Conservation (phyloP, 2,329 filamentous ascomycete genomes). For the Fusarium gaditjirri region DNA sequence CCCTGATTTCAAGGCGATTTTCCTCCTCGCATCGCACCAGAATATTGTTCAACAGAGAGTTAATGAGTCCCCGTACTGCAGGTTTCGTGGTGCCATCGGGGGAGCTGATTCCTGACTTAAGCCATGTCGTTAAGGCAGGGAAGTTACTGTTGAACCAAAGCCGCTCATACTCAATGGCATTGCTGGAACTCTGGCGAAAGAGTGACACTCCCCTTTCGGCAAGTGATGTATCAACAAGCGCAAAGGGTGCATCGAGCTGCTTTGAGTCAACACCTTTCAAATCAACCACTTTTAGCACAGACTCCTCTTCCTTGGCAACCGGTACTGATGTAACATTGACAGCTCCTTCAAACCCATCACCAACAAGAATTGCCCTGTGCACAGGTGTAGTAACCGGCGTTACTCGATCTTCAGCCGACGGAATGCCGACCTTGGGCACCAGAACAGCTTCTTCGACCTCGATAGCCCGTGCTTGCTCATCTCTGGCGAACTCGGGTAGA, state of each 20-base stretch:
- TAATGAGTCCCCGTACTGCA: slow-evolving; percentile 72
- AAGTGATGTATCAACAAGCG: slow-evolving; percentile 70
- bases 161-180: slow-evolving; percentile 77
- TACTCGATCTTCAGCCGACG: slow-evolving; percentile 70
- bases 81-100: slow-evolving; percentile 66
- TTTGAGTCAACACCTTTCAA: slow-evolving; percentile 58
- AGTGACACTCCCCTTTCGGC: slow-evolving; percentile 71
- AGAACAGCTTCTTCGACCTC: slow-evolving; percentile 73
- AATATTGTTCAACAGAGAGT: slow-evolving; percentile 71
- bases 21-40: slow-evolving; percentile 62
- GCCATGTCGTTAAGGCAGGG: slow-evolving; percentile 72
- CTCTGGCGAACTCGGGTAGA: slow-evolving; percentile 49
- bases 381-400: slow-evolving; percentile 82
- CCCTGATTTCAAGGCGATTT: slow-evolving; percentile 49
- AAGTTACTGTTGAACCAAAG: slow-evolving; percentile 80
- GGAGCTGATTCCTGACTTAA: slow-evolving; percentile 61
- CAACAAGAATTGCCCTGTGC: slow-evolving; percentile 81
- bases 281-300: slow-evolving; percentile 68
- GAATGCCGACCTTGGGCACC: slow-evolving; percentile 79
- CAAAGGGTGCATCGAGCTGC: slow-evolving; percentile 56
- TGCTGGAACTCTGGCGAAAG: slow-evolving; percentile 75
- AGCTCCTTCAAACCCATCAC: slow-evolving; percentile 76
- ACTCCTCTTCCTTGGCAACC: slow-evolving; percentile 51
- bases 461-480: slow-evolving; percentile 46
- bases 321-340: slow-evolving; percentile 61